Base-by-base conservation (phyloP, 1,284 basidiomycete species). In the Schizophyllum commune region DNA sequence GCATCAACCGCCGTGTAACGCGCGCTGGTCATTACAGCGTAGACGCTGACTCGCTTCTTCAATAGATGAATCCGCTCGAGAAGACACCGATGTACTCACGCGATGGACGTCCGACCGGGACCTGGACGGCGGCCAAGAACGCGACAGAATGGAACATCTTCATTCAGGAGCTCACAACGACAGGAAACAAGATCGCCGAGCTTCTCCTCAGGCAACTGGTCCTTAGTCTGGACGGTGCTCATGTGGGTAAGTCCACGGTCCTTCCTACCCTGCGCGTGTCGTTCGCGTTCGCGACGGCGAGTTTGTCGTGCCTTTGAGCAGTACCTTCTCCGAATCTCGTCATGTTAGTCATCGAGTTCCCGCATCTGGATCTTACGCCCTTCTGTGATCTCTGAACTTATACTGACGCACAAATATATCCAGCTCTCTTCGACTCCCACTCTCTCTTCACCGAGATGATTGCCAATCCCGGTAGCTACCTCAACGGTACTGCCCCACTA, bases 401-500 rank as follows among this genome's bases (percentile, higher is more conserved):
- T n/a, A n/a, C n/a, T n/a, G n/a, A n/a, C n/a, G n/a, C n/a, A n/a
- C n/a, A n/a, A n/a, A n/a, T n/a, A n/a, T n/a, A n/a, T n/a, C n/a
- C n/a, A n/a, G 27, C 61, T 5, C 53, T 81, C 9, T 84, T 84
- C 66, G 82, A 84, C 67, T 81, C 81, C 0, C 76, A 83, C 66
- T 68, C 71, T 6, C 72, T 85, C 11, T 84, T 86, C 72, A 67
- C 74, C 39, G 82, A 85, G 65, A 85, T 85, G 72, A 74, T 76
- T 62, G 68, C 72, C 21, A 70, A 77, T 57, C 84, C 84, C 66
- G 71, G 2, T 64, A 68, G 5, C 11, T 86, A 83, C 65, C 69
- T 86, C 54, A 85, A 86, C 60, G 84, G 84, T 11, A 85, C 83
- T 1, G 82, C 75, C 1, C 81, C 83, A 9, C 70, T 81, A 58